A percentile compares a stretch with the other conserved stretches of the same genome.
phyloP scores from a whole-genome alignment of 2,329 filamentous ascomycete genomes.

The Malbranchea zuffiana region DNA sequence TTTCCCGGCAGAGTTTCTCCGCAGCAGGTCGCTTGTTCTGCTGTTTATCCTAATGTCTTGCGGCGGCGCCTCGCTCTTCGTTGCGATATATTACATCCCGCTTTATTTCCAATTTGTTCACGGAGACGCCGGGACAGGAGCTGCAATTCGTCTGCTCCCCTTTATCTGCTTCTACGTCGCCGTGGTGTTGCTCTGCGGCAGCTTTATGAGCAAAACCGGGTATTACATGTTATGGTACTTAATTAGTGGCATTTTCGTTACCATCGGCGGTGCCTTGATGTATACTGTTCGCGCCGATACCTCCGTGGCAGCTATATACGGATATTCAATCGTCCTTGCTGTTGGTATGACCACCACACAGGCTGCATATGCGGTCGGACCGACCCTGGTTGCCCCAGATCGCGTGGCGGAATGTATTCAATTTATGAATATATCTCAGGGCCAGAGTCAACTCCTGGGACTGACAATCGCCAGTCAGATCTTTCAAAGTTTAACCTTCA shows the following conservation, averaged over 20 bases:
- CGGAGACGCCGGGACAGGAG: slow-evolving; percentile 26
- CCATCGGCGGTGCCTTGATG: slow-evolving; percentile 17
- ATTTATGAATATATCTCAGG: slow-evolving; percentile 30
- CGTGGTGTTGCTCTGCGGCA: slow-evolving; percentile 18
- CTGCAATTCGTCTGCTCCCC: slow-evolving; percentile 25
- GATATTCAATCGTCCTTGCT: slow-evolving; percentile 30
- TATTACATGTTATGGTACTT: slow-evolving; percentile 23
- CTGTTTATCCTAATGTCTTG: slow-evolving; percentile 35
- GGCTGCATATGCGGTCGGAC: slow-evolving; percentile 31
- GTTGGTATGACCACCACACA: slow-evolving; percentile 29
- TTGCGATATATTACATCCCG: slow-evolving; percentile 42
- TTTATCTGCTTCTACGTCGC: too few relatives aligned
- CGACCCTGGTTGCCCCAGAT: slow-evolving; percentile 25
- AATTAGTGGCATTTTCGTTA: slow-evolving; percentile 18
- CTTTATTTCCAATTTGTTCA: slow-evolving; percentile 45
- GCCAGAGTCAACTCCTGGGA: neutral
- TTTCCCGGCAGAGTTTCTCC: slow-evolving; percentile 42
- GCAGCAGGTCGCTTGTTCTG: slow-evolving; percentile 28
- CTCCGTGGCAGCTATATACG: slow-evolving; percentile 19
- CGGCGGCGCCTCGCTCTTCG: slow-evolving; percentile 28
- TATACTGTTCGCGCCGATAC: slow-evolving; percentile 14
- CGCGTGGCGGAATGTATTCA: slow-evolving; percentile 27
- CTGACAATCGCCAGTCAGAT: slow-evolving; percentile 8
- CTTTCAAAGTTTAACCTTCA: slow-evolving; percentile 24
- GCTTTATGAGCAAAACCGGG: slow-evolving; percentile 16